Conservation (phyloP, 352 stramenopile genomes). For the Globisporangium irregulare region DNA sequence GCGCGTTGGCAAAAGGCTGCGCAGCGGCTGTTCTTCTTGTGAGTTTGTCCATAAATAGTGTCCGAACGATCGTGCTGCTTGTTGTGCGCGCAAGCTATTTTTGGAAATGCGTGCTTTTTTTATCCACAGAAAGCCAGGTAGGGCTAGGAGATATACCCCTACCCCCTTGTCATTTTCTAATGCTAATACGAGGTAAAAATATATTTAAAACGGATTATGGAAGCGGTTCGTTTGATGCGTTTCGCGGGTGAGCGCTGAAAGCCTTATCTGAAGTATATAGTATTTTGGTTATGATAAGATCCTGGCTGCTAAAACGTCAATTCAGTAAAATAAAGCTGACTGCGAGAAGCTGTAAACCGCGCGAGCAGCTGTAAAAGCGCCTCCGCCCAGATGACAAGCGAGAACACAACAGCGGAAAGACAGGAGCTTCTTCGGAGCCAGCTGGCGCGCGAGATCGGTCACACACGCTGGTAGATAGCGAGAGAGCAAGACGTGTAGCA, state of each 20-base stretch:
- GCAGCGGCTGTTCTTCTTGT: too few species aligned
- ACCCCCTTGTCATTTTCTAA: neutral
- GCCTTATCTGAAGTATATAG: neutral
- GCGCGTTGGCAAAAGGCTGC: too few species aligned
- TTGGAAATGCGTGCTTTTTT: neutral
- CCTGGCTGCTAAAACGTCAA: neutral
- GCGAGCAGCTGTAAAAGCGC: neutral
- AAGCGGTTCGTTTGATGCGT: neutral
- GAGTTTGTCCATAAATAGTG: too few species aligned
- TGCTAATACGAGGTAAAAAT: neutral
- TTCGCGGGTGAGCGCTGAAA: neutral
- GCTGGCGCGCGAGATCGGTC: neutral
- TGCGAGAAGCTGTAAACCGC: neutral
- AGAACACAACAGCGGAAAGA: slow-evolving; percentile 8
- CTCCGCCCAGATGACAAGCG: neutral
- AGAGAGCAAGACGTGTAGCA: neutral
- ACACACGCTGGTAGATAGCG: neutral
- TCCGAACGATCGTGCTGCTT: too few species aligned
- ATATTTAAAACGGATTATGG: neutral
- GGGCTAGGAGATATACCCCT: neutral
- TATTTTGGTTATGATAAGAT: neutral
- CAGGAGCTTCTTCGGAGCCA: neutral
- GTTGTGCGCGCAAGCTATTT: neutral
- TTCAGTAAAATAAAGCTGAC: neutral
- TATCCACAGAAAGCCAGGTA: neutral